Evolutionary conservation across 1,139 yeast species (phyloP).

Genomic region (Hanseniaspora uvarum): DNA sequence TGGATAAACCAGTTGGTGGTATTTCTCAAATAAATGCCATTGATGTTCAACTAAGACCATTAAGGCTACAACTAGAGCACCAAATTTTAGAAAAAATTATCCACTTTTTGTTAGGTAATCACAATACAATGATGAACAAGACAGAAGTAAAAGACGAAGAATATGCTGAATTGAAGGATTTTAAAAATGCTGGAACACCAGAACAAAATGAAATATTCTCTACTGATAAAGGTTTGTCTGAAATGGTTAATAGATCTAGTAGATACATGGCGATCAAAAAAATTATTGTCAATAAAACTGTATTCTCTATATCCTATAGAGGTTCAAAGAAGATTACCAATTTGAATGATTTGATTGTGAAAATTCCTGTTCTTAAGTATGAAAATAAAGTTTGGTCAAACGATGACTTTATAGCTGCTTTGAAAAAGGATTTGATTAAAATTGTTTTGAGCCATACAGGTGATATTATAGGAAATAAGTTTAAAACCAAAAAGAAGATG

Average conservation of each 20-base stretch:
- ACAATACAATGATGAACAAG: not conserved
- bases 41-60: slow-evolving; percentile 47
- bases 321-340: slow-evolving; percentile 67
- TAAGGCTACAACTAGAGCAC: slow-evolving; percentile 64
- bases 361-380: slow-evolving; percentile 56
- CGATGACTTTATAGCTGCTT: slow-evolving; percentile 54
- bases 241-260: slow-evolving; percentile 58
- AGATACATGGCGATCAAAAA: slow-evolving; percentile 55
- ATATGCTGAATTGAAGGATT: not conserved
- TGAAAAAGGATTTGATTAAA: slow-evolving; percentile 60
- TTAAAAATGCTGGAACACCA: not conserved
- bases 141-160: slow-evolving; percentile 9
- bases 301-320: slow-evolving; percentile 59
- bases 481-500: slow-evolving; percentile 37
- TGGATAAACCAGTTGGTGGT: slow-evolving; percentile 78
- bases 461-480: slow-evolving; percentile 66
- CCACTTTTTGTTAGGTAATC: slow-evolving; percentile 43
- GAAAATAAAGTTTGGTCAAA: slow-evolving; percentile 67
- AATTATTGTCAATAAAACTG: slow-evolving; percentile 45
- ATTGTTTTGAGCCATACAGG: slow-evolving; percentile 68
- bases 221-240: slow-evolving; percentile 32
- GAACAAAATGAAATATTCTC: not conserved
- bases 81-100: slow-evolving; percentile 52
- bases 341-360: slow-evolving; percentile 56
- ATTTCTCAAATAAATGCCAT: slow-evolving; percentile 54